phyloP scores from a whole-genome alignment of 371 early-diverging fungal species.

The Capillidium rhysosporum region DNA sequence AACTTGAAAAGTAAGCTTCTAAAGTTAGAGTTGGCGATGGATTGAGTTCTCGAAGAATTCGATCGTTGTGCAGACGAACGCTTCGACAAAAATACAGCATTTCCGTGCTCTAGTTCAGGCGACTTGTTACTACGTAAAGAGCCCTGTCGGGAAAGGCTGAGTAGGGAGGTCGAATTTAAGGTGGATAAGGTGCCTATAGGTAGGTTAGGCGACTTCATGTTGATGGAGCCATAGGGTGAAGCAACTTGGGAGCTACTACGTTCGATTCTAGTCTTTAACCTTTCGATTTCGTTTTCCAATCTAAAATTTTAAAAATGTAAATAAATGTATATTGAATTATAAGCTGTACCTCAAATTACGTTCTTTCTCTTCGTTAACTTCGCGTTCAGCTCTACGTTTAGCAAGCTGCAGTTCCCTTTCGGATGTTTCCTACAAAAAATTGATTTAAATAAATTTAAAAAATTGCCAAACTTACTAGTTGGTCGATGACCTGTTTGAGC shows the following conservation, averaged over 20 bases:
- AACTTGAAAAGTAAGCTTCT: not conserved
- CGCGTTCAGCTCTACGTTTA: conserved; percentile 56
- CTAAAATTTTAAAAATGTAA: conserved; percentile 2
- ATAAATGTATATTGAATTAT: not conserved
- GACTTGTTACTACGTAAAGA: not conserved
- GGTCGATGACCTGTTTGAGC: conserved; percentile 42
- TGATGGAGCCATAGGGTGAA: conserved; percentile 1
- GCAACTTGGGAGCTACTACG: not conserved
- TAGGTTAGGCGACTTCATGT: not conserved
- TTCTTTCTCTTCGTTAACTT: conserved; percentile 36
- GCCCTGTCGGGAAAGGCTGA: not conserved
- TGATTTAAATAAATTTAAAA: not conserved
- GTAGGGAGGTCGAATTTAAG: not conserved
- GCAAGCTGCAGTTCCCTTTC: conserved; percentile 47
- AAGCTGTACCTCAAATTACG: conserved; percentile 13
- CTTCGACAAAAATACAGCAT: not conserved
- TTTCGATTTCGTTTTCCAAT: conserved; percentile 18
- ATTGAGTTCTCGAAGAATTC: not conserved
- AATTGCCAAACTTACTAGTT: conserved; percentile 27
- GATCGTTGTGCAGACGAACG: not conserved
- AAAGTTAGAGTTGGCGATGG: conserved; percentile 6
- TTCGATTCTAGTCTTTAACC: conserved; percentile 14
- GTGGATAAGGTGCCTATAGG: not conserved
- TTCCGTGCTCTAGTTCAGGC: not conserved
- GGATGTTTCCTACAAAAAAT: conserved; percentile 22